Conservation (phyloP, 2,329 filamentous ascomycete species). For the Chaetomiaceae sp. region DNA sequence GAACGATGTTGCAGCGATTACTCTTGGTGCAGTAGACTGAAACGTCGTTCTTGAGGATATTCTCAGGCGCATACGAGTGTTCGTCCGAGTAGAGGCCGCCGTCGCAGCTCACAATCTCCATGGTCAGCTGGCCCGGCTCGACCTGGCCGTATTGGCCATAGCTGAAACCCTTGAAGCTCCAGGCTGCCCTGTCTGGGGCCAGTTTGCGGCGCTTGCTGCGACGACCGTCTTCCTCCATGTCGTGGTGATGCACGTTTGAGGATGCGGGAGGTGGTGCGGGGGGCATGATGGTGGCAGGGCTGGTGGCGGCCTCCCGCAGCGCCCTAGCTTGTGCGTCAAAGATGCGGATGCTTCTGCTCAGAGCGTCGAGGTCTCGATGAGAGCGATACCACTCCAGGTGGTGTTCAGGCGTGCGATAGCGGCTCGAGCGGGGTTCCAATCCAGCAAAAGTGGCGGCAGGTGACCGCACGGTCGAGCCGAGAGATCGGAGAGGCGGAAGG, state of each 20-base stretch:
- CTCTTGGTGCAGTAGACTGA: constrained; percentile 88
- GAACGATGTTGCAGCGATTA: constrained; percentile 80
- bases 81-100: constrained; percentile 67
- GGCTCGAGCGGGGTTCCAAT: constrained; percentile 20
- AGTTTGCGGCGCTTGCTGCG: constrained; percentile 65
- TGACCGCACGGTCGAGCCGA: constrained; percentile 29
- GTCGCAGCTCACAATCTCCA: constrained; percentile 89
- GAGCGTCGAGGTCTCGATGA: constrained; percentile 31
- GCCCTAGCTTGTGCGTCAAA: constrained; percentile 41
- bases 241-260: constrained; percentile 33
- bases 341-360: constrained; percentile 38
- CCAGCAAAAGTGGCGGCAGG: constrained; percentile 26
- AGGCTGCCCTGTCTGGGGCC: constrained; percentile 54
- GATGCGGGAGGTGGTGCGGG: constrained; percentile 32
- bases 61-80: constrained; percentile 64
- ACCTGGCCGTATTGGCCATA: constrained; percentile 89
- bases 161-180: constrained; percentile 55
- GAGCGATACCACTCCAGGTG: constrained; percentile 27
- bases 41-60: constrained; percentile 75
- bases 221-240: constrained; percentile 44
- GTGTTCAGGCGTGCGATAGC: constrained; percentile 28
- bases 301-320: constrained; percentile 35
- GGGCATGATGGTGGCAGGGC: constrained; percentile 26
- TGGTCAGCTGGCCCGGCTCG: constrained; percentile 70
- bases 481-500: constrained; percentile 36